Conservation (phyloP, 805 yeast genomes). For the Blastobotrys peoriensis region DNA sequence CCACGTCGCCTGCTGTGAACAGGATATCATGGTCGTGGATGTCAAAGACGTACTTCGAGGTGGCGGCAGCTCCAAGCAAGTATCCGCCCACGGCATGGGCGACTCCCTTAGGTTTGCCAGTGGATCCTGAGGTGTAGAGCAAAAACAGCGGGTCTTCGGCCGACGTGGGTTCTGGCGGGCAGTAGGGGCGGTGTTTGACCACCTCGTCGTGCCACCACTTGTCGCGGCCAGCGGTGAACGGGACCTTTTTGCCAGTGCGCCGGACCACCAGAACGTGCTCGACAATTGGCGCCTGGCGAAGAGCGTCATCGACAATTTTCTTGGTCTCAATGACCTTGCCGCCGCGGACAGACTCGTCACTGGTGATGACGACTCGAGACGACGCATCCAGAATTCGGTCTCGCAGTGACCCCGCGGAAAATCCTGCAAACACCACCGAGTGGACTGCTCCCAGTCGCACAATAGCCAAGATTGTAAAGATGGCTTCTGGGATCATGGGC, state of each 20-base stretch:
- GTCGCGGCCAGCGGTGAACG: slow-evolving; percentile 76
- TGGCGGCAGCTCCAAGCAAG: slow-evolving; percentile 83
- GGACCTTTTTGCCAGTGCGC: slow-evolving; percentile 76
- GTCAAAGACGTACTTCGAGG: slow-evolving; percentile 91
- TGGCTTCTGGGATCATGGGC: slow-evolving; percentile 97
- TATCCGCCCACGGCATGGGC: slow-evolving; percentile 95
- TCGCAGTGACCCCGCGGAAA: slow-evolving; percentile 83
- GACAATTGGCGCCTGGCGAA: slow-evolving; percentile 62
- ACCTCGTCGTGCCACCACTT: slow-evolving; percentile 93
- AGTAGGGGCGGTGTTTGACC: slow-evolving; percentile 72
- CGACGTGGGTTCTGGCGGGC: slow-evolving; percentile 80
- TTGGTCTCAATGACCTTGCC: slow-evolving; percentile 90
- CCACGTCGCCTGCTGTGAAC: slow-evolving; percentile 97
- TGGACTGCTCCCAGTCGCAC: slow-evolving; percentile 93
- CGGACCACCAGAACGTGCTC: slow-evolving; percentile 79
- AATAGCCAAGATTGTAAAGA: slow-evolving; percentile 89
- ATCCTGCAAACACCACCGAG: slow-evolving; percentile 95
- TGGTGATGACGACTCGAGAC: slow-evolving; percentile 81
- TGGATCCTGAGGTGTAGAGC: slow-evolving; percentile 95
- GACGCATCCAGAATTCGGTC: slow-evolving; percentile 89
- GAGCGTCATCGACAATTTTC: slow-evolving; percentile 92
- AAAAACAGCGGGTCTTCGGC: slow-evolving; percentile 94
- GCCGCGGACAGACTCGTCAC: slow-evolving; percentile 94
- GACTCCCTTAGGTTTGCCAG: slow-evolving; percentile 98
- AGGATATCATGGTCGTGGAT: slow-evolving; percentile 80